Evolutionary conservation across 2,329 filamentous ascomycete genomes (phyloP), one percentile per base, ranked within the genome.

Genomic region (Fusarium denticulatum): DNA sequence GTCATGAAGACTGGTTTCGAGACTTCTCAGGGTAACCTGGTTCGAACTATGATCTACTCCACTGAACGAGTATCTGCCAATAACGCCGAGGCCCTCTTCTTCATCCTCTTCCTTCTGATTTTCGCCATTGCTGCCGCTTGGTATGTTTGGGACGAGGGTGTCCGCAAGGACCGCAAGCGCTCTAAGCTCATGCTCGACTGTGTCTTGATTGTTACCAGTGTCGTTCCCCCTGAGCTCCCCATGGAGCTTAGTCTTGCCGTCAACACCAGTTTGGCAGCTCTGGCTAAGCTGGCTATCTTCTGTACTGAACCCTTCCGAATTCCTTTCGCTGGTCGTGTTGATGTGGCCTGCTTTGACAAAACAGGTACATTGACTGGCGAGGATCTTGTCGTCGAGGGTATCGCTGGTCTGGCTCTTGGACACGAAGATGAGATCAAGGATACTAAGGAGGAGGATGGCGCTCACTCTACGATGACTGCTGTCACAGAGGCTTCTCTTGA

Each of bases 41-140:
- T 99, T 69, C 93, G 96, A 71, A 99, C 96, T 76, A 99, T 99
- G 96, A 99, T 99, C 79, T 99, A 97, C 86, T 98, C 97, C 3
- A 99, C 96, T 4, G 96, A 99, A 83, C 94, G 96, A 75, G 96
- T 99, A 30, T 98, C 96, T n/a, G 96, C 96, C 77, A 98, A 98
- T 85, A 98, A 99, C 80, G 92, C 92, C 49, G 96, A 99, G 84
- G 96, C 96, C 4, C 86, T 99, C n/a, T 88, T 97, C 69, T 99
- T 99, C 86, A 99, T 99, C 75, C 88, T 99, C 67, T 99, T 99
- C 88, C 89, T 99, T 34, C 89, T 97, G 61, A 90, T 98, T 78
- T 99, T 99, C 84, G 97, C 97, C 78, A 90, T 99, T 81, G 97
- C 96, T 63, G 96, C 96, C 59, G 97, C 96, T 18, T 98, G 96